Evolutionary conservation across 148 eudicot species (phyloP).

Genomic region (Simmondsia chinensis): DNA sequence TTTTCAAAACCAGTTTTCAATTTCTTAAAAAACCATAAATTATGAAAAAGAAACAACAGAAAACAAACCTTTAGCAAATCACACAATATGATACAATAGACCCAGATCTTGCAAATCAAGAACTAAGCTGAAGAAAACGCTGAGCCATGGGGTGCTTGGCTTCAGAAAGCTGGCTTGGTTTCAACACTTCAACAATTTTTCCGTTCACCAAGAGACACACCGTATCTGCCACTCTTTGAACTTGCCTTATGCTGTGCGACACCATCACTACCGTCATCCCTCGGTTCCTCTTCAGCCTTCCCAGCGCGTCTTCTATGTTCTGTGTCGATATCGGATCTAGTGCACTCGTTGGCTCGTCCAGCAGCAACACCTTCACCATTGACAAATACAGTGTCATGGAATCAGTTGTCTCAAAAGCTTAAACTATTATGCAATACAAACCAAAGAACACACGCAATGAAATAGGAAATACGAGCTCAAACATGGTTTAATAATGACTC

Average conservation of each 20-base stretch:
- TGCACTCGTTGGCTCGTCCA: constrained; percentile 28
- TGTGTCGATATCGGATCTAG: constrained; percentile 29
- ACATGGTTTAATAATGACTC: too few relatives aligned
- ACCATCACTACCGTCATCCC: constrained; percentile 30
- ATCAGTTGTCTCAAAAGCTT: too few relatives aligned
- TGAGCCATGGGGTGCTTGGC: constrained; percentile 27
- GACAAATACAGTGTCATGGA: too few relatives aligned
- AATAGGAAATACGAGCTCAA: too few relatives aligned
- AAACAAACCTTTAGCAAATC: too few relatives aligned
- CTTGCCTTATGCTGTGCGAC: constrained; percentile 28
- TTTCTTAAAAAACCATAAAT: too few relatives aligned
- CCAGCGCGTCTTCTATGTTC: constrained; percentile 24
- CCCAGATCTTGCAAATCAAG: neutral
- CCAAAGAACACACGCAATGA: too few relatives aligned
- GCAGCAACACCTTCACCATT: constrained; percentile 14
- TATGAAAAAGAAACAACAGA: too few relatives aligned
- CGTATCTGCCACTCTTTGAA: constrained; percentile 21
- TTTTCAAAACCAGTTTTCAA: too few relatives aligned
- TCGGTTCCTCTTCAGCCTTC: constrained; percentile 15
- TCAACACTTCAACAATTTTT: constrained; percentile 19
- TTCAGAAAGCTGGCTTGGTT: constrained; percentile 15
- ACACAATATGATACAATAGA: too few relatives aligned
- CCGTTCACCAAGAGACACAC: constrained; percentile 23
- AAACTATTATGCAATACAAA: too few relatives aligned
- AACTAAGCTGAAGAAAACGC: constrained; percentile 20